A percentile compares a stretch with the other conserved stretches of the same genome.
Evolutionary conservation across 73 alveolate species (phyloP).

Genomic region (Tetrahymena malaccensis): DNA sequence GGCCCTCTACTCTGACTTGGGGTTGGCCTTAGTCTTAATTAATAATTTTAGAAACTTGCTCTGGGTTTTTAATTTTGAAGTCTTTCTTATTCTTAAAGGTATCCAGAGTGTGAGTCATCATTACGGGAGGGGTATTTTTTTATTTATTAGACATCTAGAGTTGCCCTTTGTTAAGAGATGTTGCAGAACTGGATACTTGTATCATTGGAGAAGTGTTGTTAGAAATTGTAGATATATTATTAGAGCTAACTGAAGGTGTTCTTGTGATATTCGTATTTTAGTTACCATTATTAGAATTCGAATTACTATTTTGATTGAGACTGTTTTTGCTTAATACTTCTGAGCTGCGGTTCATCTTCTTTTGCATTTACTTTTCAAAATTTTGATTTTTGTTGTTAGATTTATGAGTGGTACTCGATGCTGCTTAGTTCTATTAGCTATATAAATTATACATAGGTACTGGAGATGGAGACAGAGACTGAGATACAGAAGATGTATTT

Average conservation of each 20-base stretch:
- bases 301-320: neutral
- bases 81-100: neutral
- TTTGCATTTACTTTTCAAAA: neutral
- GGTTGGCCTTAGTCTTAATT: neutral
- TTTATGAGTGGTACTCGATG: neutral
- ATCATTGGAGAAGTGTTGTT: neutral
- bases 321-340: neutral
- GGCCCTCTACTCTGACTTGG: neutral
- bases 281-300: neutral
- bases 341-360: neutral
- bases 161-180: neutral
- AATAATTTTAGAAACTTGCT: neutral
- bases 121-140: neutral
- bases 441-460: neutral
- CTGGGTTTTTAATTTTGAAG: neutral
- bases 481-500: neutral
- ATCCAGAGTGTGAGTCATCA: neutral
- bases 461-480: neutral
- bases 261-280: neutral
- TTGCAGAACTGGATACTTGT: neutral
- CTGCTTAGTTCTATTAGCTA: neutral
- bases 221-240: neutral
- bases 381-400: neutral
- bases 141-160: neutral
- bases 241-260: neutral